phyloP scores from a whole-genome alignment of 2,329 filamentous ascomycete species.

The Pseudocercospora cruenta region DNA sequence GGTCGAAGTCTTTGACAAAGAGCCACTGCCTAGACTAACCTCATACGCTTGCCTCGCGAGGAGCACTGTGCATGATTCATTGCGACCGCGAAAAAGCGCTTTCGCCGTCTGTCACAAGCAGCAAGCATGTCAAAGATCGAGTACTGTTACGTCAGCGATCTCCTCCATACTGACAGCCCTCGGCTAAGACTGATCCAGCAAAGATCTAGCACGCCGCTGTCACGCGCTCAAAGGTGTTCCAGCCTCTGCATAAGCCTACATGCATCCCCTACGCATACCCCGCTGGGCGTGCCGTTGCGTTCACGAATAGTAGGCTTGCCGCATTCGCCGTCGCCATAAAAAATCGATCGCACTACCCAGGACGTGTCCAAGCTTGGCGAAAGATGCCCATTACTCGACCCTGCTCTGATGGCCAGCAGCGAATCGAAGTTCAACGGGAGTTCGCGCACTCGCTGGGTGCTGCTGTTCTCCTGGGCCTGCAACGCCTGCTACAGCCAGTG shows the following conservation, averaged over 20 bases:
- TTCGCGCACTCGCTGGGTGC: constrained; percentile 10
- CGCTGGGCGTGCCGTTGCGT: constrained; percentile 21
- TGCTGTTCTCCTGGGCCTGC: constrained; percentile 11
- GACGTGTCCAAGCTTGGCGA: constrained; percentile 13
- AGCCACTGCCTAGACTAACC: neutral
- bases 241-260: constrained; percentile 20
- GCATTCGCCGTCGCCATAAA: neutral
- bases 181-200: constrained; percentile 22
- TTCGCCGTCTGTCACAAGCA: constrained; percentile 7
- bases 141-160: constrained; percentile 19
- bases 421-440: constrained; percentile 13
- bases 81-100: constrained; percentile 10
- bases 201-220: constrained; percentile 16
- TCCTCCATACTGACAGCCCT: constrained; percentile 15
- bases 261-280: constrained; percentile 18
- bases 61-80: constrained; percentile 8
- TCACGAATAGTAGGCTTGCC: constrained; percentile 12
- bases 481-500: constrained; percentile 7
- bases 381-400: constrained; percentile 15
- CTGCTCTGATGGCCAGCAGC: constrained; percentile 14
- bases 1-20: neutral
- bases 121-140: neutral
- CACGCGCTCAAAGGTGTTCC: constrained; percentile 20
- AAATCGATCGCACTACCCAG: constrained; percentile 5
- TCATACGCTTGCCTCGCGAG: neutral